Percentiles rank a stretch among this genome's conserved stretches.
Conservation (phyloP, 176 grass and related monocot species). For the Raddia distichophylla region DNA sequence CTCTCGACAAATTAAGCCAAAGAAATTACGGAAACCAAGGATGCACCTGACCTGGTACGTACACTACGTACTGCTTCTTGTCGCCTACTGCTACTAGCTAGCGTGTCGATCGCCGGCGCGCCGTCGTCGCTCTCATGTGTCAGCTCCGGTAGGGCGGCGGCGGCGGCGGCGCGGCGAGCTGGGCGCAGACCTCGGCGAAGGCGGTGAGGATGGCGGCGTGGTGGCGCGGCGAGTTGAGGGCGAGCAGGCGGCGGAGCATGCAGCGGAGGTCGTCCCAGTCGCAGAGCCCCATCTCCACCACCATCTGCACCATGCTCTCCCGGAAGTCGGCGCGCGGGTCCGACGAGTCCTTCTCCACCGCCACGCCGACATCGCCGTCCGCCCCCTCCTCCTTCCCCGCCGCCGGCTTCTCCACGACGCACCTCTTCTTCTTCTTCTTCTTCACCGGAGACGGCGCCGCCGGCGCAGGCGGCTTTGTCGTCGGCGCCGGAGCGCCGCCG, state of each 20-base stretch:
- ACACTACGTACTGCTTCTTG: no score
- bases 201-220: slow-evolving; percentile 95
- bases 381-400: neutral
- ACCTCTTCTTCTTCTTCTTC: slow-evolving; percentile 32
- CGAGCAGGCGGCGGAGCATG: slow-evolving; percentile 83
- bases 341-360: slow-evolving; percentile 96
- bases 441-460: neutral
- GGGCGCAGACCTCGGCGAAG: slow-evolving; percentile 86
- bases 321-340: slow-evolving; percentile 83
- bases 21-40: no score
- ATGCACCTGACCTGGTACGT: no score
- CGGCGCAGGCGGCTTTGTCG: neutral
- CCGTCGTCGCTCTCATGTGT: neutral
- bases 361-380: slow-evolving; percentile 55
- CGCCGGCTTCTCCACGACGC: neutral
- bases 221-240: slow-evolving; percentile 84
- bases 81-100: no score
- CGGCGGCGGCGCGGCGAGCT: slow-evolving; percentile 40
- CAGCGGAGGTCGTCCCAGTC: slow-evolving; percentile 81
- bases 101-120: neutral
- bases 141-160: slow-evolving; percentile 3
- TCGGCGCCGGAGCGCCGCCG: neutral
- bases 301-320: slow-evolving; percentile 95
- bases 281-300: slow-evolving; percentile 89
- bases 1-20: no score